Evolutionary conservation across 768 basidiomycete genomes (phyloP), one percentile per base, ranked within the genome.

Genomic region (Piloderma croceum): DNA sequence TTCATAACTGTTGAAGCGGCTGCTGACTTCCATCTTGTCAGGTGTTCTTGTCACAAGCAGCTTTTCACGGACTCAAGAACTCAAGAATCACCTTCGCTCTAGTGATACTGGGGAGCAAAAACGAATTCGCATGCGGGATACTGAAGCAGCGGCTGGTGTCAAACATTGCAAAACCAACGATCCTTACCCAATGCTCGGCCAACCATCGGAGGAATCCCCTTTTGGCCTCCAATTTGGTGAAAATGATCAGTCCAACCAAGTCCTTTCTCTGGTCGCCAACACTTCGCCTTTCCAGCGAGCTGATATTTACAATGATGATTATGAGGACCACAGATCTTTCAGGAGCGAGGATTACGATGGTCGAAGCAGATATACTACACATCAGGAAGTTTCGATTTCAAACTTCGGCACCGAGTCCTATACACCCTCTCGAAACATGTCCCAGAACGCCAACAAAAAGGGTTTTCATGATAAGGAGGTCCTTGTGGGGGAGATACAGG

Each of bases 401-500:
- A 85, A 88, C 53, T 82, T 86, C 48, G 91, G 91, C 3, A 88
- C 88, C 3, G 92, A 96, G 56, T 87, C 86, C 0, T 97, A 96
- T 52, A 92, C 92, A 0, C 93, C 93, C 0, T 91, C 89, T 0
- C 67, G 90, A 23, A 96, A 96, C 52, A 97, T 96, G 93, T 96
- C 96, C 76, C 82, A 86, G 48, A 81, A 79, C 45, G 73, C 79
- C 2, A 84, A 90, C 46, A 84, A 80, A 57, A 77, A 81, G 46
- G 81, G 73, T 5, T 51, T 84, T 31, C 62, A 75, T 25, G 85
- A 88, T 48, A 91, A 92, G 67, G 90, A 94, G 51, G 75, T 80
- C 4, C 64, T 94, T 1, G 79, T 90, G 1, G 87, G 86, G 1
- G 89, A 91, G 55, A 79, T 90, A 10, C 75, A 82, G 57, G 90